Evolutionary conservation across 2,329 filamentous ascomycete genomes (phyloP).

Genomic region (Oidium heveae): DNA sequence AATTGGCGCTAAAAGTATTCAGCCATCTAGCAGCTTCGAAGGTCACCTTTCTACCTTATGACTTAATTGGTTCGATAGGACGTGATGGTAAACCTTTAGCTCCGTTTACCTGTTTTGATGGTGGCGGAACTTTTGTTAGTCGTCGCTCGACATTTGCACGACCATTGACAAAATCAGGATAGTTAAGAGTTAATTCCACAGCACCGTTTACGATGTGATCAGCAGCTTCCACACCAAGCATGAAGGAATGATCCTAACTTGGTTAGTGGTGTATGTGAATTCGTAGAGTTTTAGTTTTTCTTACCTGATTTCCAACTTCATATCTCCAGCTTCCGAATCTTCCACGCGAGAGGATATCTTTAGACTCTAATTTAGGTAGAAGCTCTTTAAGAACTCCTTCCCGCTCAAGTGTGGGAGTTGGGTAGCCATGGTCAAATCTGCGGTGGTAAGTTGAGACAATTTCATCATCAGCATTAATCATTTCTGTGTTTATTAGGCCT

Average conservation of each 20-base stretch:
- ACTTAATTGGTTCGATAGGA: no score
- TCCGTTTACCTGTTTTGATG: no score
- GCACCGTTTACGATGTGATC: slow-evolving; percentile 50
- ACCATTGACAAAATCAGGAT: slow-evolving; percentile 49
- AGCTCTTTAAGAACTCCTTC: slow-evolving; percentile 84
- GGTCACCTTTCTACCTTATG: no score
- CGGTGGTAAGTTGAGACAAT: slow-evolving; percentile 97
- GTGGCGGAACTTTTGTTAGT: slow-evolving; percentile 4
- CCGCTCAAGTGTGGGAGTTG: slow-evolving; percentile 80
- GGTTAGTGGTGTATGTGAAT: not conserved
- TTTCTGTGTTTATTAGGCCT: slow-evolving; percentile 91
- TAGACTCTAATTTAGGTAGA: slow-evolving; percentile 71
- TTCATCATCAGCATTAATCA: slow-evolving; percentile 76
- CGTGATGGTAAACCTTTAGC: no score
- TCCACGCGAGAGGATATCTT: slow-evolving; percentile 84
- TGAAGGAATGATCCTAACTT: slow-evolving; percentile 45
- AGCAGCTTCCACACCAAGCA: slow-evolving; percentile 51
- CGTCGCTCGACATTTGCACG: slow-evolving; percentile 17
- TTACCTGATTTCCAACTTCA: slow-evolving; percentile 32
- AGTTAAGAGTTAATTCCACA: slow-evolving; percentile 52
- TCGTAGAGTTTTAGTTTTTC: not conserved
- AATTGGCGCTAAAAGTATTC: no score
- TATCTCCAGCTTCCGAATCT: slow-evolving; percentile 97
- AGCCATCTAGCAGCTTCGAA: no score
- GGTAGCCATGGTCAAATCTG: slow-evolving; percentile 94